Evolutionary conservation across 2,329 filamentous ascomycete species (phyloP).

Genomic region (Podosphaera fusca): DNA sequence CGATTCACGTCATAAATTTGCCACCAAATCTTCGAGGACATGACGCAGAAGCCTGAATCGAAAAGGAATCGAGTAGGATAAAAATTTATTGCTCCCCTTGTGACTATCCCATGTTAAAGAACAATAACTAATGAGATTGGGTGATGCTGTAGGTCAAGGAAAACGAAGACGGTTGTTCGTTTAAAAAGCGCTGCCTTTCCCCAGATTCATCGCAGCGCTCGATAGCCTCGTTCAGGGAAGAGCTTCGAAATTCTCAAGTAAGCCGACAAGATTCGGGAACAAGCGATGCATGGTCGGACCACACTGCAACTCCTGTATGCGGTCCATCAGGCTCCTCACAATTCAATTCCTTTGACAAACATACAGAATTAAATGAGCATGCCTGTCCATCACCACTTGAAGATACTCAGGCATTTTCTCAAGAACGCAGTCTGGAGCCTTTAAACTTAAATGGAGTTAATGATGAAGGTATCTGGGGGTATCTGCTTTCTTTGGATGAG

Average conservation of each 20-base stretch:
- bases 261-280: neutral
- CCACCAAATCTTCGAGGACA: too few relatives aligned
- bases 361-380: neutral
- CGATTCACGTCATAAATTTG: too few relatives aligned
- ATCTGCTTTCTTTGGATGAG: constrained; percentile 60
- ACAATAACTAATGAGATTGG: neutral
- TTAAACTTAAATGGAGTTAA: neutral
- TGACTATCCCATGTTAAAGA: neutral
- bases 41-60: too few relatives aligned
- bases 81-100: neutral
- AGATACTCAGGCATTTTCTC: neutral
- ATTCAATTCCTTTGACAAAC: neutral
- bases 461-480: constrained; percentile 67
- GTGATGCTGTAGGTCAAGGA: neutral
- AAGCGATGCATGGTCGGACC: neutral
- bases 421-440: neutral
- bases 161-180: neutral
- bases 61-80: too few relatives aligned
- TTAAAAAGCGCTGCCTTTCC: neutral
- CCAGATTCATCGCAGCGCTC: neutral
- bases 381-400: neutral
- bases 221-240: neutral
- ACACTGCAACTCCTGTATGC: neutral
- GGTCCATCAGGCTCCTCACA: neutral
- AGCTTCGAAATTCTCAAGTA: neutral